Conservation (phyloP, 2,329 filamentous ascomycete species). For the Dothidotthia symphoricarpi region DNA sequence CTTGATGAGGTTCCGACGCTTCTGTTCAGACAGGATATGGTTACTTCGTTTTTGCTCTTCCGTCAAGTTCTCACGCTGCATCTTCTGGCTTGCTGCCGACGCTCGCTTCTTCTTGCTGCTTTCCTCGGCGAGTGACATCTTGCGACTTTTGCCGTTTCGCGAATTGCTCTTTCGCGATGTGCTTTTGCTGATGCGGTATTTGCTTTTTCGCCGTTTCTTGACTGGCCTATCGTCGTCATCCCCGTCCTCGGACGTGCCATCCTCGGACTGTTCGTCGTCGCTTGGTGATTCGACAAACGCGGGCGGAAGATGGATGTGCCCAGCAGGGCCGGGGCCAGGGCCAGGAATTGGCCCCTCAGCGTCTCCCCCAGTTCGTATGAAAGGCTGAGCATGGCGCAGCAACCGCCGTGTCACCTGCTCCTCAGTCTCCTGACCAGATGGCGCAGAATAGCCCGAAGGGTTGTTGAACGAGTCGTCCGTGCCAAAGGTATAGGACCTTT, state of each 20-base stretch:
- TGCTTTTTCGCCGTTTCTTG: slow-evolving; percentile 30
- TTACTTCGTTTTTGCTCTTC: slow-evolving; percentile 83
- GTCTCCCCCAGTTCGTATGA: slow-evolving; percentile 9
- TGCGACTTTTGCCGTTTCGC: slow-evolving; percentile 23
- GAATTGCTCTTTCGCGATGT: slow-evolving; percentile 18
- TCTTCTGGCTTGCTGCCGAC: slow-evolving; percentile 25
- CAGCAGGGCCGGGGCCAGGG: slow-evolving; percentile 9
- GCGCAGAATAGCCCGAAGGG: slow-evolving; percentile 24
- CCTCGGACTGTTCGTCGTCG: slow-evolving; percentile 25
- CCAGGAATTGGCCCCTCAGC: slow-evolving; percentile 10
- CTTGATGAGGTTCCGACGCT: slow-evolving; percentile 76
- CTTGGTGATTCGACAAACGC: slow-evolving; percentile 10
- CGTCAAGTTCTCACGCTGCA: slow-evolving; percentile 58
- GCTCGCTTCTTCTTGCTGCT: slow-evolving; percentile 29
- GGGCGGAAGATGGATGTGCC: slow-evolving; percentile 5
- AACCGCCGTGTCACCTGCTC: slow-evolving; percentile 26
- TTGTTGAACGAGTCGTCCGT: slow-evolving; percentile 40
- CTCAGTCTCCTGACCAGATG: slow-evolving; percentile 23
- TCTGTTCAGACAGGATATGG: slow-evolving; percentile 85
- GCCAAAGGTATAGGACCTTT: slow-evolving; percentile 37
- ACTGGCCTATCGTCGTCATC: slow-evolving; percentile 20
- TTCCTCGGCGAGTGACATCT: slow-evolving; percentile 17
- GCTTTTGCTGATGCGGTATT: slow-evolving; percentile 11
- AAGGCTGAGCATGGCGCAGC: slow-evolving; percentile 21
- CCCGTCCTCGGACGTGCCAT: slow-evolving; percentile 20